Conservation (phyloP, 306 rosid species). For the Medicago truncatula region DNA sequence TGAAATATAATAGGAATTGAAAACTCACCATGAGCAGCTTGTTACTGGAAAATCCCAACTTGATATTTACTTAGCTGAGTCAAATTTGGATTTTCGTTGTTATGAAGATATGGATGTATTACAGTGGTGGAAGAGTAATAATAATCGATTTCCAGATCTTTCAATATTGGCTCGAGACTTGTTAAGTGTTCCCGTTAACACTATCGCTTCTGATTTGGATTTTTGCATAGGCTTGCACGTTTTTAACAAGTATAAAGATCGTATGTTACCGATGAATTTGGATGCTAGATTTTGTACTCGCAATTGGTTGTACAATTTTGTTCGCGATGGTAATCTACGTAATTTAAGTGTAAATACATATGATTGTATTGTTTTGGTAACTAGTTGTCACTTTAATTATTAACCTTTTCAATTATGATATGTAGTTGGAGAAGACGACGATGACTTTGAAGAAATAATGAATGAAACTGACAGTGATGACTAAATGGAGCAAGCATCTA, state of each 20-base stretch:
- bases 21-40: not conserved
- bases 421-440: not conserved
- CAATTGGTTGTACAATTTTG: not conserved
- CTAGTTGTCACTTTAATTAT: not conserved
- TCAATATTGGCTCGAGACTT: conserved; percentile 15
- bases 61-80: conserved; percentile 10
- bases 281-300: not conserved
- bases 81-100: conserved; percentile 13
- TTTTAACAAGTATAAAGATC: not conserved
- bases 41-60: conserved; percentile 6
- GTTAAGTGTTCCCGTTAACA: conserved; percentile 1
- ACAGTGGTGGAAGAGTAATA: conserved; percentile 11
- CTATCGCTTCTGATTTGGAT: not conserved
- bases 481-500: no score
- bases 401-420: conserved; percentile 3
- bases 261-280: not conserved
- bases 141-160: not conserved
- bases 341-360: not conserved
- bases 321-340: not conserved
- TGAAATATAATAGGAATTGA: conserved; percentile 17
- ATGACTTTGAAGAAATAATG: not conserved
- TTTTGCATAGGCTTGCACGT: not conserved
- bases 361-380: not conserved
- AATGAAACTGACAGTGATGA: not conserved
- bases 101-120: not conserved